Percentiles rank a stretch among this genome's conserved stretches.
phyloP scores from a whole-genome alignment of 441 rosid genomes.

The Iberis amara region DNA sequence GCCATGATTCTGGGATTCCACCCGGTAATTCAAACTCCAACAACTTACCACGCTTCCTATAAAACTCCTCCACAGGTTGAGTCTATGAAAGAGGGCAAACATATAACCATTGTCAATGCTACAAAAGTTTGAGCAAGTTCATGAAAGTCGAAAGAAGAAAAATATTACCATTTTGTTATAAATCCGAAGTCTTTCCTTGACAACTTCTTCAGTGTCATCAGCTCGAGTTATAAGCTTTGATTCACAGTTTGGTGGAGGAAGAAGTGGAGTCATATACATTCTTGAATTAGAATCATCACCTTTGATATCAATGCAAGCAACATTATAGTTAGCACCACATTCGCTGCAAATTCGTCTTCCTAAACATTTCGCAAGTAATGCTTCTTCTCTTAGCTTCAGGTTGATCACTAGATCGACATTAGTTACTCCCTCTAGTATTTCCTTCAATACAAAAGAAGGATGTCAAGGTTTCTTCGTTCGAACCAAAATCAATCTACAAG shows the following conservation, averaged over 20 bases:
- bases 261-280: slow-evolving; percentile 93
- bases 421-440: slow-evolving; percentile 83
- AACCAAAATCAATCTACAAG: slow-evolving; percentile 1
- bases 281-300: slow-evolving; percentile 65
- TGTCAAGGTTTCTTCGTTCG: neutral
- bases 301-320: slow-evolving; percentile 82
- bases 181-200: slow-evolving; percentile 73
- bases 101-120: neutral
- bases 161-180: slow-evolving; percentile 62
- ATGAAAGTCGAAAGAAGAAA: neutral
- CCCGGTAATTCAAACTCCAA: slow-evolving; percentile 90
- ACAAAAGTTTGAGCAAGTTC: neutral
- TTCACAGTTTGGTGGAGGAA: slow-evolving; percentile 76
- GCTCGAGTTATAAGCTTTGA: slow-evolving; percentile 75
- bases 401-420: slow-evolving; percentile 78
- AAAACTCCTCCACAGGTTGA: slow-evolving; percentile 82
- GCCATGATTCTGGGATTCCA: slow-evolving; percentile 97
- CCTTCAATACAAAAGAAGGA: slow-evolving; percentile 35
- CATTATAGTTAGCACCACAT: slow-evolving; percentile 81
- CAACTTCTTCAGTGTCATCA: slow-evolving; percentile 91
- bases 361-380: slow-evolving; percentile 81
- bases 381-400: slow-evolving; percentile 82
- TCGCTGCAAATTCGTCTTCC: slow-evolving; percentile 90
- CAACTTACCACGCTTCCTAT: slow-evolving; percentile 61
- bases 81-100: slow-evolving; percentile 39